These are phyloP conservation scores for Helotiales sp. DNA, from an alignment of 2,329 filamentous ascomycete genomes.

Conservation along the genomic window DNA sequence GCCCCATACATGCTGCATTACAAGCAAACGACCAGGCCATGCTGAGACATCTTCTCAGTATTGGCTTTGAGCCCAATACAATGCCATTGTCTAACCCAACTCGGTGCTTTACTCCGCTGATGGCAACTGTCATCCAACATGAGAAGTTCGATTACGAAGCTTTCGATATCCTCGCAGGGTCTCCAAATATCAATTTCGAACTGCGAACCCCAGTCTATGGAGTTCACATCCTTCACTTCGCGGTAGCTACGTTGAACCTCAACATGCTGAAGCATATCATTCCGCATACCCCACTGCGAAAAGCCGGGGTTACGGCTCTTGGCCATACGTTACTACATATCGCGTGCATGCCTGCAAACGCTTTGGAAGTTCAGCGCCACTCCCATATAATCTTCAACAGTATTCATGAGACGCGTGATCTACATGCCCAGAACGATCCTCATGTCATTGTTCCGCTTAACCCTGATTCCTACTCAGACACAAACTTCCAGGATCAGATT, in stretches of 20 bases:
- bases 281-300: constrained; percentile 5
- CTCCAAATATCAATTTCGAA: constrained; percentile 18
- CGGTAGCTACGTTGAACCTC: constrained; percentile 21
- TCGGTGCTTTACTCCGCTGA: constrained; percentile 21
- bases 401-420: constrained; percentile 25
- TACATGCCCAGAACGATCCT: constrained; percentile 16
- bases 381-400: constrained; percentile 13
- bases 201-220: constrained; percentile 21
- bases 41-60: constrained; percentile 15
- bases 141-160: constrained; percentile 11
- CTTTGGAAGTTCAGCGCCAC: constrained; percentile 14
- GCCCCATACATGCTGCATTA: constrained; percentile 21
- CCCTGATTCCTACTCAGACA: not conserved
- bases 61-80: constrained; percentile 22
- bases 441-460: not conserved
- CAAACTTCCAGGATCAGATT: not conserved
- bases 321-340: constrained; percentile 27
- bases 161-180: constrained; percentile 18
- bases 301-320: constrained; percentile 18
- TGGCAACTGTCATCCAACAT: constrained; percentile 19
- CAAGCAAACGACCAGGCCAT: constrained; percentile 9
- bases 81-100: constrained; percentile 23
- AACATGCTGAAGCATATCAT: constrained; percentile 17
- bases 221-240: constrained; percentile 25
- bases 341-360: constrained; percentile 20